These are phyloP conservation scores for Cardamine chenopodiifolia DNA, from an alignment of 345 rosid species.

Conservation along the genomic window DNA sequence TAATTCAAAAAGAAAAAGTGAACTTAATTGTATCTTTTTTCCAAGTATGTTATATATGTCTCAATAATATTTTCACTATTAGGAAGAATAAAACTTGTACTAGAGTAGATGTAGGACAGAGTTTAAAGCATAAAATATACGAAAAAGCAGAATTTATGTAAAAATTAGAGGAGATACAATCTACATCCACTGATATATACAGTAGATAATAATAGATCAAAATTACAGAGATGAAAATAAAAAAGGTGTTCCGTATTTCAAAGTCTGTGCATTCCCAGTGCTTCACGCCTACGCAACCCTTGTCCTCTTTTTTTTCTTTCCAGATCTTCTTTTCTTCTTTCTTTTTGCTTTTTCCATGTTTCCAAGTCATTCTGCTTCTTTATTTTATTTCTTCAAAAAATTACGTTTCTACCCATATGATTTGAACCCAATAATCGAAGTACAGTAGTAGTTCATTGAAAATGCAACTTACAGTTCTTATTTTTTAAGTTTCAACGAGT, in stretches of 20 bases:
- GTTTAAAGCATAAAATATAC: neutral
- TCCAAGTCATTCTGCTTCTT: conserved; percentile 18
- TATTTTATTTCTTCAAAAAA: neutral
- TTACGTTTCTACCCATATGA: neutral
- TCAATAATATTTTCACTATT: neutral
- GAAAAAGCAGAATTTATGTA: neutral
- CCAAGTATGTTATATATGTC: neutral
- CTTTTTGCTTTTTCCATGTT: conserved; percentile 37
- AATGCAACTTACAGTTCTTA: neutral
- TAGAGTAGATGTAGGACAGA: neutral
- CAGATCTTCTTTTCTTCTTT: conserved; percentile 31
- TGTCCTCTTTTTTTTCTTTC: neutral
- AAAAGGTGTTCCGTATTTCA: conserved; percentile 23
- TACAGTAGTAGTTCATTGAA: conserved; percentile 3
- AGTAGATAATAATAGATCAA: conserved; percentile 4
- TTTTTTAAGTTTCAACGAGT: neutral
- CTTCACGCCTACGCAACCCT: conserved; percentile 46
- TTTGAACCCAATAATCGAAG: conserved; percentile 21
- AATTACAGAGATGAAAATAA: neutral
- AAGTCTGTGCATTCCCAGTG: conserved; percentile 40
- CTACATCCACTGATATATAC: neutral
- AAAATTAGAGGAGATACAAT: conserved; percentile 11
- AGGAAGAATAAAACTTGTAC: neutral
- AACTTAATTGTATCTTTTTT: neutral
- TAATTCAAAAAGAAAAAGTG: neutral